Evolutionary conservation across 768 basidiomycete genomes (phyloP).

Genomic region (Suillus subaureus): DNA sequence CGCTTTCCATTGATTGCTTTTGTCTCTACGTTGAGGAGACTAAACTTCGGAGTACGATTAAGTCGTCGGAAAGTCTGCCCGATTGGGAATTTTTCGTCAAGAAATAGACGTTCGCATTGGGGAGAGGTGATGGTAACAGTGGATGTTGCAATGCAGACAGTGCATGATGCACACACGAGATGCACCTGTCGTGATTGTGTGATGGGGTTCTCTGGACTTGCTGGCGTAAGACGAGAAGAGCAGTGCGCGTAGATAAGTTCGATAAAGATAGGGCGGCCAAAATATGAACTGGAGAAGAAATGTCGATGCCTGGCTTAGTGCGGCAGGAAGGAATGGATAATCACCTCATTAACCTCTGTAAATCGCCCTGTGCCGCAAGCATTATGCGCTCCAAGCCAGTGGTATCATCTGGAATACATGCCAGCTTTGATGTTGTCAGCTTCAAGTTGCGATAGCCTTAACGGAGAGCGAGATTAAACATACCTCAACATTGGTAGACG

Average conservation of each 20-base stretch:
- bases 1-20: constrained; percentile 19
- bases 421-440: constrained; percentile 24
- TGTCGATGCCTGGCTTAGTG: not conserved
- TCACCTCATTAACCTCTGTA: constrained; percentile 70
- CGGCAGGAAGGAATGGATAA: constrained; percentile 1
- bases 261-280: constrained; percentile 61
- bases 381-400: constrained; percentile 70
- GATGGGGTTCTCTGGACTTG: constrained; percentile 52
- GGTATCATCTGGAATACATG: constrained; percentile 22
- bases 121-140: constrained; percentile 62
- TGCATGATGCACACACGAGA: constrained; percentile 55
- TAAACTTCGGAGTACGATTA: constrained; percentile 55
- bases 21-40: constrained; percentile 54
- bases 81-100: constrained; percentile 67
- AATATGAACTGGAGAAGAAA: constrained; percentile 54
- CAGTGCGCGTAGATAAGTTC: constrained; percentile 58
- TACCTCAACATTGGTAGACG: constrained; percentile 30
- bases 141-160: constrained; percentile 67
- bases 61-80: constrained; percentile 69
- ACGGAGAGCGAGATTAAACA: not conserved
- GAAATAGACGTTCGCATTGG: constrained; percentile 58
- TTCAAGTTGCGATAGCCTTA: not conserved
- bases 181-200: constrained; percentile 67
- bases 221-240: constrained; percentile 32
- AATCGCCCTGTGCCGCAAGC: constrained; percentile 68